Percentiles rank a stretch among this genome's conserved stretches.
These are phyloP conservation scores for Penicillium sp. DNA, from an alignment of 2,329 filamentous ascomycete genomes.

Conservation along the genomic window DNA sequence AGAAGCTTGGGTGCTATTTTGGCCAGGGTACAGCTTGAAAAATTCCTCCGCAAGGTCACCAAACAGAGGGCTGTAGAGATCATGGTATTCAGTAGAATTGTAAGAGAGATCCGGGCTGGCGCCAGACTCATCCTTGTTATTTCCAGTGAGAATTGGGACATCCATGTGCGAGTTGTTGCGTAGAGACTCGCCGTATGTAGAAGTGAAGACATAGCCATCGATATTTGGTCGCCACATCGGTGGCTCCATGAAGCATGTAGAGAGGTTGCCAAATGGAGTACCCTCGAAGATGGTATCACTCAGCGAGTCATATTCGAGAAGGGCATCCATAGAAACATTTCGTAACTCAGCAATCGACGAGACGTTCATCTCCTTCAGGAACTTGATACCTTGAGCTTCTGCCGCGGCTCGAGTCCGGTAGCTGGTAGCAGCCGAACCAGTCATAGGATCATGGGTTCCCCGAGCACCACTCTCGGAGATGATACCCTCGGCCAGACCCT, in stretches of 20 bases:
- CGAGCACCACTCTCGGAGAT: conserved; percentile 17
- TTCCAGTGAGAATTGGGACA: conserved; percentile 13
- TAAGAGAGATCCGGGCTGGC: conserved; percentile 23
- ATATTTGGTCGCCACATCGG: not conserved
- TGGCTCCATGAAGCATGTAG: not conserved
- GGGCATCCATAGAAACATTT: conserved; percentile 34
- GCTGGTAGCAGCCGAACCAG: conserved; percentile 8
- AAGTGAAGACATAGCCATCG: not conserved
- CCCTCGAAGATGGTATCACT: conserved; percentile 8
- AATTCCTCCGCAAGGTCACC: conserved; percentile 13
- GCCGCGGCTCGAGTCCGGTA: conserved; percentile 4
- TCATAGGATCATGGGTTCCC: conserved; percentile 14
- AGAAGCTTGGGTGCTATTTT: conserved; percentile 18
- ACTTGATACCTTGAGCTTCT: conserved; percentile 16
- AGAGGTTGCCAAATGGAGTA: conserved; percentile 17
- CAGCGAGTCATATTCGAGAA: conserved; percentile 26
- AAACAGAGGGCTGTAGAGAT: conserved; percentile 21
- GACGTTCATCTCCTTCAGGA: conserved; percentile 42
- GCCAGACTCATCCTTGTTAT: conserved; percentile 32
- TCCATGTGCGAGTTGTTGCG: not conserved
- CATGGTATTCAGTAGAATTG: conserved; percentile 22
- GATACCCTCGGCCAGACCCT: conserved; percentile 9
- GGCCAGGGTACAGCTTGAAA: conserved; percentile 26
- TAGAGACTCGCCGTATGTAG: not conserved
- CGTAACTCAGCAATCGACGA: conserved; percentile 25